Evolutionary conservation across 1,284 basidiomycete genomes (phyloP), one percentile per base, ranked within the genome.

Genomic region (Sporisorium sorghi): DNA sequence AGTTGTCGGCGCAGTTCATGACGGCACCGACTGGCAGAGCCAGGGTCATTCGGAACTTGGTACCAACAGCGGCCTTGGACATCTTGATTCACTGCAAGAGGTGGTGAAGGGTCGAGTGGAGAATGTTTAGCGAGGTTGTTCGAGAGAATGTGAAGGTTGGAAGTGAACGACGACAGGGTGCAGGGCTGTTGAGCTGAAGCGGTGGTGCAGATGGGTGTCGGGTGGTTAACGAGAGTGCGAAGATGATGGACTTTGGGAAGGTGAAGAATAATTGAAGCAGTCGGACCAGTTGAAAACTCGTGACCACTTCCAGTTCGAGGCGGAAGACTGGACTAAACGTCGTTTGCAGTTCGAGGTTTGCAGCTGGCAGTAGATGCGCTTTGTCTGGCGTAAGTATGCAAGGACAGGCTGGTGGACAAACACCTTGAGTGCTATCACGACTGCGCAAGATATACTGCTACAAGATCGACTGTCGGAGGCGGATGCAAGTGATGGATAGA

Each of bases 1-100:
- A 94, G 91, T 99, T 99, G 89, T 99, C 96, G 67, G 95, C 95
- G 87, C 96, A 99, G 88, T 99, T 99, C 87, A 99, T 90, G 81
- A 99, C 96, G 85, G 96, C 96, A 84, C 97, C 97, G 83, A 94
- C 93, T 83, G 96, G 97, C 80, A 97, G 90, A 92, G 83, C 85
- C 75, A 82, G 76, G 50, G 81, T 76, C 73, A 99, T 90, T 84
- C 95, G 91, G 90, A 92, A 98, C 88, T 98, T 99, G 88, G 92
- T 96, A 86, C 95, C 95, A 85, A 93, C 85, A 68, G 85, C 84
- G 62, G 79, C 76, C 76, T 83, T 83, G 69, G 80, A 77, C 81
- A 83, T 83, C 65, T 73, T 77, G 72, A 70, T 50, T 66, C 67
- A 74, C 72, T 74, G 65, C 44, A 26, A 8, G 10, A 19, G 21